Conservation (phyloP, 306 rosid genomes). For the Acacia acuminata region DNA sequence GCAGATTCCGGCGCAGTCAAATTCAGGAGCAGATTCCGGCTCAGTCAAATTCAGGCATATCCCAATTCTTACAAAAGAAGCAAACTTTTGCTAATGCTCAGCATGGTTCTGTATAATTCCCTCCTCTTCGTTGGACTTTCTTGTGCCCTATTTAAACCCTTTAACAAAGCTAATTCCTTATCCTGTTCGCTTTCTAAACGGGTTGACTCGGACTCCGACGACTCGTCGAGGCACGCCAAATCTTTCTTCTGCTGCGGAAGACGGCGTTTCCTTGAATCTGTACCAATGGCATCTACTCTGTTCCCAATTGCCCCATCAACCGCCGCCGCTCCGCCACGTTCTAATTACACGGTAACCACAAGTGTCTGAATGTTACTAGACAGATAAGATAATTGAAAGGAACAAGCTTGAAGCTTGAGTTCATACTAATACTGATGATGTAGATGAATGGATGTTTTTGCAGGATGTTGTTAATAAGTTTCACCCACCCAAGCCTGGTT, state of each 20-base stretch:
- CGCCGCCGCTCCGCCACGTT: slow-evolving; percentile 43
- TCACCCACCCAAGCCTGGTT: slow-evolving; percentile 74
- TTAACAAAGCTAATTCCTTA: slow-evolving; percentile 7
- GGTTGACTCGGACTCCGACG: slow-evolving; percentile 20
- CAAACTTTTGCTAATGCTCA: too few relatives aligned
- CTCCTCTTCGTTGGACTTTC: too few relatives aligned
- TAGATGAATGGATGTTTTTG: neutral
- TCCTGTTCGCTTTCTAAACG: slow-evolving; percentile 1
- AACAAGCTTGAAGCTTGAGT: neutral
- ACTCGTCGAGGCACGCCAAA: slow-evolving; percentile 18
- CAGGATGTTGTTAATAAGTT: slow-evolving; percentile 57
- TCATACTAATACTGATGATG: neutral
- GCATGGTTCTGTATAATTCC: too few relatives aligned
- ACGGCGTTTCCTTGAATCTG: neutral
- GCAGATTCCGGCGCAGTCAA: too few relatives aligned
- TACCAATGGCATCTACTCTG: neutral
- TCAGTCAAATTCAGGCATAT: too few relatives aligned
- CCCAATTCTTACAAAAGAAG: too few relatives aligned
- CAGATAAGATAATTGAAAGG: neutral
- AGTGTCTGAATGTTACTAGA: neutral
- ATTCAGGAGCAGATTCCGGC: too few relatives aligned
- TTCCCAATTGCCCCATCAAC: slow-evolving; percentile 25
- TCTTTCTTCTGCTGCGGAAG: slow-evolving; percentile 36
- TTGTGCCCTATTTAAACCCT: neutral
- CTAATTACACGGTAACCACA: slow-evolving; percentile 58